These are phyloP conservation scores for Aspergillus tamarii DNA, from an alignment of 2,329 filamentous ascomycete species.

Conservation along the genomic window DNA sequence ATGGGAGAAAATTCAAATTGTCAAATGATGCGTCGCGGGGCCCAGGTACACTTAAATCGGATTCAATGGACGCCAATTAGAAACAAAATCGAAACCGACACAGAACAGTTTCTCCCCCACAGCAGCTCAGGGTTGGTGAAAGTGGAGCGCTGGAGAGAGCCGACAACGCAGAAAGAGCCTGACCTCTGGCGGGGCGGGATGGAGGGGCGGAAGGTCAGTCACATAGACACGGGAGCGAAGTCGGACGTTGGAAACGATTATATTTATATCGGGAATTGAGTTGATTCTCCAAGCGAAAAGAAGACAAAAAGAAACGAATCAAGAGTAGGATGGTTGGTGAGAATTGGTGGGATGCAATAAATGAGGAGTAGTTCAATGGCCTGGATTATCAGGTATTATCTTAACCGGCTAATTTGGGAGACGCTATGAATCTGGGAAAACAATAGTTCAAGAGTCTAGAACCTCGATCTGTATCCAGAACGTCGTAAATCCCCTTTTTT, in stretches of 20 bases:
- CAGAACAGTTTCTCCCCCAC: conserved; percentile 11
- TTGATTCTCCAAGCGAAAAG: no score
- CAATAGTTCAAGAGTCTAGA: conserved; percentile 2
- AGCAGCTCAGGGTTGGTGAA: conserved; percentile 10
- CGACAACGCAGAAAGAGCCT: conserved; percentile 13
- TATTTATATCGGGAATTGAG: background rate
- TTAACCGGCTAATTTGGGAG: background rate
- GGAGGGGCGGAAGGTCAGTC: conserved; percentile 12
- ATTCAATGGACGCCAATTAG: conserved; percentile 2
- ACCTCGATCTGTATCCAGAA: background rate
- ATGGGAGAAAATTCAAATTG: conserved; percentile 5
- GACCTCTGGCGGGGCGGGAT: conserved; percentile 12
- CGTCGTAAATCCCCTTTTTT: background rate
- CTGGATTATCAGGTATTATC: background rate
- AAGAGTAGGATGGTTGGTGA: background rate
- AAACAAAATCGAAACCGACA: conserved; percentile 2
- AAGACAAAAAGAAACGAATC: background rate
- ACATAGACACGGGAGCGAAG: conserved; percentile 2
- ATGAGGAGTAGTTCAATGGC: background rate
- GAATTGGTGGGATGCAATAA: background rate
- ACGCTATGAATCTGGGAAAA: background rate
- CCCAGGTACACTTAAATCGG: background rate
- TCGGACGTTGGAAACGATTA: background rate
- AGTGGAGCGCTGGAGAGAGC: conserved; percentile 15
- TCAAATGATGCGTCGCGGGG: conserved; percentile 1